Evolutionary conservation across 2,329 filamentous ascomycete species (phyloP), one percentile per base, ranked within the genome.

Genomic region (Akanthomyces uredinophilus): DNA sequence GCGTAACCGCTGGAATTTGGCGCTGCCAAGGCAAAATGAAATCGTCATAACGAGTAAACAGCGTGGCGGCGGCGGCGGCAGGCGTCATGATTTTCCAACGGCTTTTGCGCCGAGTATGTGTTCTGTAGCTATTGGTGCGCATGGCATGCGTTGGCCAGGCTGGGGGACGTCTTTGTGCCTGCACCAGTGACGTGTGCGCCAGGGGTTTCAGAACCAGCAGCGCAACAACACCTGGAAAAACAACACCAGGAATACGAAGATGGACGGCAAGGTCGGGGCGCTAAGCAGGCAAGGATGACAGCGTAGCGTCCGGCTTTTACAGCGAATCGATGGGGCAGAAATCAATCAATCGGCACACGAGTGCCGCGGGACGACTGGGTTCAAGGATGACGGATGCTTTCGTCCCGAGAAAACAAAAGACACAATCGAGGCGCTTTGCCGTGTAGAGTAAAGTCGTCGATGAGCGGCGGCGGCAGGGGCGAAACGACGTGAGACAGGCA

Each of bases 291-390:
- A 37, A 43, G 37, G 44, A 32, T 50, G 6, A 3, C 8, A 20
- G 47, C 16, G 27, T 29, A 4, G 29, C 24, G 41, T 22, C 43
- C 32, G 20, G 55, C 43, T 39, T 41, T 58, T 18, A 5, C 14
- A 46, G 16, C 37, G 24, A 60, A 53, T 60, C 39, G 49, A 44
- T 16, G 32, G n/a, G 22, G n/a, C n/a, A n/a, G n/a, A n/a, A n/a
- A n/a, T n/a, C 5, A 53, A 52, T 58, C 27, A 49, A 58, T 58
- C 55, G 55, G 55, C 43, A 58, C 32, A 39, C 27, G 43, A 29
- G 44, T 49, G 46, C 55, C 55, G 44, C 7, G 13, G 49, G 50
- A 27, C 13, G 27, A 46, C 32, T 22, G 27, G 55, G 54, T 13
- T 22, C 37, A 14, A 43, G 51, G 35, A 54, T 41, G 5, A 43